Percentiles rank a stretch among this genome's conserved stretches.
phyloP scores from a whole-genome alignment of 257 asterid genomes.

The Cruciata laevipes region DNA sequence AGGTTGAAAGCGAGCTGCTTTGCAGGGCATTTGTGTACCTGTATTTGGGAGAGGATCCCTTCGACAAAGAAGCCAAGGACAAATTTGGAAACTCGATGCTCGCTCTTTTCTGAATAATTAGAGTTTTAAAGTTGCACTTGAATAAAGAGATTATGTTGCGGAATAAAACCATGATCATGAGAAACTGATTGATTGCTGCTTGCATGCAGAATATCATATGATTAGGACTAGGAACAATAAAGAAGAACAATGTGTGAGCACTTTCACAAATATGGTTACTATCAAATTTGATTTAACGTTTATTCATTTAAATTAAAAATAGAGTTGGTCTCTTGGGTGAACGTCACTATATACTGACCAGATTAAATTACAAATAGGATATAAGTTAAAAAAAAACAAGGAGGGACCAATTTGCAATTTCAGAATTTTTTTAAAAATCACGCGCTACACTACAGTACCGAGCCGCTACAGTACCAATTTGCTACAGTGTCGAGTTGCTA shows the following conservation, averaged over 20 bases:
- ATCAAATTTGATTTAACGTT: background rate
- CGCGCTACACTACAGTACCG: no score
- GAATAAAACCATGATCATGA: conserved; percentile 22
- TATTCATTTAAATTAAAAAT: no score
- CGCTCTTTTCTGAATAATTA: conserved; percentile 32
- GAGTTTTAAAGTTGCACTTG: conserved; percentile 19
- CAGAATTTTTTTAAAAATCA: no score
- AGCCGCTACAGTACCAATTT: no score
- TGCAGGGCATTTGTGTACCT: conserved; percentile 63
- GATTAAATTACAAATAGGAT: no score
- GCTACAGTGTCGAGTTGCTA: no score
- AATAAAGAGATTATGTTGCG: conserved; percentile 19
- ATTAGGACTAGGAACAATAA: background rate
- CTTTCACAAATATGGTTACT: background rate
- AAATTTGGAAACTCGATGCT: conserved; percentile 53
- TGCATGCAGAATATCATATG: background rate
- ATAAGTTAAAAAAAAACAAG: no score
- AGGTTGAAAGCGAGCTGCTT: conserved; percentile 58
- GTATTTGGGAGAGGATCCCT: conserved; percentile 69
- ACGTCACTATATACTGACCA: no score
- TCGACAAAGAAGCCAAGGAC: conserved; percentile 71
- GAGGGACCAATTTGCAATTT: no score
- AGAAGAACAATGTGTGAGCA: background rate
- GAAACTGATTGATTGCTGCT: background rate
- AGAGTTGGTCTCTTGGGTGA: no score